Base-by-base conservation (phyloP, 2,329 filamentous ascomycete genomes). In the Xylariaceae sp. region DNA sequence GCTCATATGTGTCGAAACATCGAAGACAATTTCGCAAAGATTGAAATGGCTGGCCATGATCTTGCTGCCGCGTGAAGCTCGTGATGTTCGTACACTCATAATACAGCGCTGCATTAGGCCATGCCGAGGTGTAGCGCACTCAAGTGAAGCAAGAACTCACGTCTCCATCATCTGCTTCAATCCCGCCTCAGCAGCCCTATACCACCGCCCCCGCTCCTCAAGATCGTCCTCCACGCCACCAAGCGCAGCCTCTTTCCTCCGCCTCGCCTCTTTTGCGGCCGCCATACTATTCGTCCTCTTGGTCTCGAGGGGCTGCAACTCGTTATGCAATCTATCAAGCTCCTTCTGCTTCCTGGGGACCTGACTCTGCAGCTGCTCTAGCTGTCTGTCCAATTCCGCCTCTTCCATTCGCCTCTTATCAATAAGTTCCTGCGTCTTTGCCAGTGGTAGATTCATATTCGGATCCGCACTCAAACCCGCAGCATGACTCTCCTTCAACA, bases 151-250 rank as follows among this genome's bases (percentile, higher is more conserved):
- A 18, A 3, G 31, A 16, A n/a, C 17, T 58, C 46, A 11, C 58
- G 84, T 73, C 58, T 84, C 82, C 60, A 90, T 65, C 71, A 88
- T 82, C 53, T 80, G 76, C 63, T 73, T 82, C 67, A 91, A 67
- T 12, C 76, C 79, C 9, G 74, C 72, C 64, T 90, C 87, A n/a
- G 82, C 83, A 16, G 84, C 85, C 59, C 82, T 80, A 71, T 85
- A 84, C 89, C 89, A 93, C 59, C 88, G 76, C 6, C 86, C 89
- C 60, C 84, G 79, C 69, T 89, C 86, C 67, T 92, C 89, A 31
- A 91, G 68, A 62, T 92, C 87, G 61, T 90, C 88, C 14, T 82
- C 82, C 40, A 84, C 81, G 6, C 85, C 86, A 5, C 83, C 82
- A 7, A 85, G 72, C 9, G 83, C 79, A 11, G 79, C 79, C 62